Evolutionary conservation across 129 eudicot species (phyloP), one percentile per base, ranked within the genome.

Genomic region (Flaveria brownii): DNA sequence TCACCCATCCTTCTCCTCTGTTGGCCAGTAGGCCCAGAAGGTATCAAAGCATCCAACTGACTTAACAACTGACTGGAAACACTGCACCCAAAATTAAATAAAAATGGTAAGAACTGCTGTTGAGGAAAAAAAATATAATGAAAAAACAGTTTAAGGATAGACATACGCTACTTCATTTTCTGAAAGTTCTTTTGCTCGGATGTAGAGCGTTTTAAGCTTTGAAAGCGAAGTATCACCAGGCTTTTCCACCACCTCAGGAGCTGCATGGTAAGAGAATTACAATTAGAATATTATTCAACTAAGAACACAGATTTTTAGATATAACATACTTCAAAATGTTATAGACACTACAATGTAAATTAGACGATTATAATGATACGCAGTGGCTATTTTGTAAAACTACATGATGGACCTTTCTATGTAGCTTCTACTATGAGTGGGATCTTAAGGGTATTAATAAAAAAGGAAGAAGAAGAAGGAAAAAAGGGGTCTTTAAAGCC

Each of bases 191-290:
- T 88, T 94, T 73, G 98, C 97, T 70, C 87, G 98, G 68, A 73
- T 87, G 83, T 91, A 94, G 56, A 94, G 82, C 74, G 46, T 80
- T 85, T 94, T 94, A 25, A 94, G 97, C 82, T 70, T 88, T 18
- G 91, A 74, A 28, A 94, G 84, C 23, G 97, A 88, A 79, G 43
- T 91, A 80, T 94, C 97, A 66, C 98, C 98, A 26, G 97, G 97
- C 86, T 88, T 94, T 79, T 94, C 98, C 65, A 94, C 97, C 71
- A 91, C 88, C 84, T 93, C 98, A 28, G 98, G 98, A 77, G 91
- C 97, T 93, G 96, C 82, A 83, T 76, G 26, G 41, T n/a, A 62
- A 50, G 17, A 63, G 25, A 39, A 33, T 51, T 18, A 15, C 23
- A 9, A n/a, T 22, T 45, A 68, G 46, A 20, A 72, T 28, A 65